Conservation (phyloP, 1,284 basidiomycete genomes). For the Fomitopsis schrenkii region DNA sequence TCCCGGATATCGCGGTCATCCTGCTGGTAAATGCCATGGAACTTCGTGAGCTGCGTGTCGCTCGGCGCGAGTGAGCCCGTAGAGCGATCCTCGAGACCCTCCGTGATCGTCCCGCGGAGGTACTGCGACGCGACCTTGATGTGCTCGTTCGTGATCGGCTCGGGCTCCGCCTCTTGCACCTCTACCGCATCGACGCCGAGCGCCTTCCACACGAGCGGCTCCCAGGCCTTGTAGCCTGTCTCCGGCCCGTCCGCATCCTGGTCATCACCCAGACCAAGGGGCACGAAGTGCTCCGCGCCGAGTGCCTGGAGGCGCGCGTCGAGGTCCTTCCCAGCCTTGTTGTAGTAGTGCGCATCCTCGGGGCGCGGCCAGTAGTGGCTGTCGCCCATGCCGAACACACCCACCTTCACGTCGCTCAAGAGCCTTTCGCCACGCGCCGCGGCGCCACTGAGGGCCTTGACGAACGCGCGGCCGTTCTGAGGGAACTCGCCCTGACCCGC, state of each 20-base stretch:
- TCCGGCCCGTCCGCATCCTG: constrained; percentile 96
- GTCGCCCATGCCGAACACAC: constrained; percentile 96
- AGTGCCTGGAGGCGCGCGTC: constrained; percentile 74
- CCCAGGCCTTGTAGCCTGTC: constrained; percentile 97
- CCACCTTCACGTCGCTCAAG: constrained; percentile 64
- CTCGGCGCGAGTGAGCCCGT: constrained; percentile 89
- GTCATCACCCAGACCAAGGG: constrained; percentile 90
- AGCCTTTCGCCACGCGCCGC: constrained; percentile 50
- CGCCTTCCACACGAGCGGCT: constrained; percentile 90
- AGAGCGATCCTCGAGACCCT: constrained; percentile 84
- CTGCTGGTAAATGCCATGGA: constrained; percentile 97
- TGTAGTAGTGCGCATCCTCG: constrained; percentile 97
- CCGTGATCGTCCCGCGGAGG: constrained; percentile 91
- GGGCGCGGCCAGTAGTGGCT: constrained; percentile 99
- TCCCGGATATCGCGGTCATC: constrained; percentile 98
- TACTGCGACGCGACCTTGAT: constrained; percentile 98
- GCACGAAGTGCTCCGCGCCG: constrained; percentile 69
- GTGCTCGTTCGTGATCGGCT: constrained; percentile 98
- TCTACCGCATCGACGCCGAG: constrained; percentile 91
- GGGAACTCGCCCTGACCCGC: constrained; percentile 99
- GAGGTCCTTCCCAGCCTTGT: constrained; percentile 94
- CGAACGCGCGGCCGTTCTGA: constrained; percentile 90
- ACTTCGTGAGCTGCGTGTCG: constrained; percentile 96
- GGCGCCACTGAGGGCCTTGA: constrained; percentile 81
- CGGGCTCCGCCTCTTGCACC: constrained; percentile 90